Conservation (phyloP, 306 rosid species). For the Nissolia schottii region DNA sequence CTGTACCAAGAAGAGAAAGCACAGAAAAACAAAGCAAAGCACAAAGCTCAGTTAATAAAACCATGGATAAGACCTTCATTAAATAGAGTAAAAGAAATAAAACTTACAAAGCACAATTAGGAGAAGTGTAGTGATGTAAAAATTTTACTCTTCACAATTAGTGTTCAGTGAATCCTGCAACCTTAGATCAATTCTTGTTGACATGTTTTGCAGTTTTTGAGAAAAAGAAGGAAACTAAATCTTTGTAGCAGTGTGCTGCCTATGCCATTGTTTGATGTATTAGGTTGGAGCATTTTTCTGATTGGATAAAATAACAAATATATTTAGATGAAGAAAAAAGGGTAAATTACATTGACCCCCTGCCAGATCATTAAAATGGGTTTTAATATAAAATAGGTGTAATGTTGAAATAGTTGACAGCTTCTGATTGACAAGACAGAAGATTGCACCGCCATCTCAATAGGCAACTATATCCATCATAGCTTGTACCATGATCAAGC, state of each 20-base stretch:
- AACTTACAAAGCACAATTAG: neutral
- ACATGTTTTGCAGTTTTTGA: too few relatives aligned
- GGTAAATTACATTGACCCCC: neutral
- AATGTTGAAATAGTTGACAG: neutral
- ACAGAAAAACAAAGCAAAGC: neutral
- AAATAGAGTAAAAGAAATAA: neutral
- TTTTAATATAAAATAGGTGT: neutral
- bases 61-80: neutral
- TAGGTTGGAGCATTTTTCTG: too few relatives aligned
- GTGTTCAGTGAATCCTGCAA: too few relatives aligned
- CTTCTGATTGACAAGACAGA: neutral
- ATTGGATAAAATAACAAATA: neutral
- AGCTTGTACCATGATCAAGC: neutral
- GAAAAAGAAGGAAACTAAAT: too few relatives aligned
- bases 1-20: neutral
- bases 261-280: too few relatives aligned
- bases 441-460: neutral
- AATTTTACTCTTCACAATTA: too few relatives aligned
- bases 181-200: too few relatives aligned
- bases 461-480: neutral
- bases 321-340: neutral
- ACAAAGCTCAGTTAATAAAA: neutral
- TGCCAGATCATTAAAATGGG: neutral
- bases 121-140: neutral
- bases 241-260: too few relatives aligned